Percentiles rank a stretch among this genome's conserved stretches.
Conservation (phyloP, 495 filamentous ascomycete genomes). For the Podospora pseudopauciseta region DNA sequence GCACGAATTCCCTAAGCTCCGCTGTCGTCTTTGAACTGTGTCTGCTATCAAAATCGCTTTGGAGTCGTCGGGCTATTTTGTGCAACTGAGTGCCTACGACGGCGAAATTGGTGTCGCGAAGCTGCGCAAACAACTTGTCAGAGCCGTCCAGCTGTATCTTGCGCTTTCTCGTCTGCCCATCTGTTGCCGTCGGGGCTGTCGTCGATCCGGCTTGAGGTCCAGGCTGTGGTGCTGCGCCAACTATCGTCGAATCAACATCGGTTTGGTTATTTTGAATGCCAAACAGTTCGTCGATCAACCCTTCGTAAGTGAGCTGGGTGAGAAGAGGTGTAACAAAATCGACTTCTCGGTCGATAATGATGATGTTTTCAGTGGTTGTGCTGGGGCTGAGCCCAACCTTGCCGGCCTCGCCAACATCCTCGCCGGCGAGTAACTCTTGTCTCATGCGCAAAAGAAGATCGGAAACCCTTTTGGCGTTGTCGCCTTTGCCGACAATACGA, state of each 20-base stretch:
- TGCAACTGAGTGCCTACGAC: constrained; percentile 86
- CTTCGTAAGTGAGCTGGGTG: constrained; percentile 96
- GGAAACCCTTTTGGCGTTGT: constrained; percentile 82
- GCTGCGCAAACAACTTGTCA: constrained; percentile 82
- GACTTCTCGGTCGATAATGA: constrained; percentile 92
- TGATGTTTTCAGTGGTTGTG: constrained; percentile 77
- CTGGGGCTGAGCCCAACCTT: constrained; percentile 79
- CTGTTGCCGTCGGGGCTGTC: constrained; percentile 29
- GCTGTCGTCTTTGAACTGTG: constrained; percentile 82
- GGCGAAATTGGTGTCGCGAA: constrained; percentile 92
- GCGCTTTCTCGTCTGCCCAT: constrained; percentile 59
- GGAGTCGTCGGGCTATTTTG: constrained; percentile 82
- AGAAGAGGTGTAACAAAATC: constrained; percentile 88
- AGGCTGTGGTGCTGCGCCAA: constrained; percentile 64
- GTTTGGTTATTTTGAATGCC: constrained; percentile 84
- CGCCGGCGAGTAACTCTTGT: constrained; percentile 78
- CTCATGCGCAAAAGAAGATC: constrained; percentile 92
- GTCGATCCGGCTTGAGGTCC: constrained; percentile 51
- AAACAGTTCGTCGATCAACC: constrained; percentile 90
- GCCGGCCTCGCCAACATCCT: constrained; percentile 59
- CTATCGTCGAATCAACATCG: constrained; percentile 88
- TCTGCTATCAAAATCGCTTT: constrained; percentile 82
- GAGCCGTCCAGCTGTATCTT: constrained; percentile 88
- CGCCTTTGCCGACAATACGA: constrained; percentile 92
- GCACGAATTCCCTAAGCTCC: constrained; percentile 89